Percentiles rank a stretch among this genome's conserved stretches.
phyloP scores from a whole-genome alignment of 225 moss, liverwort and hornwort species.

The Bryoerythrophyllum caledonicum region DNA sequence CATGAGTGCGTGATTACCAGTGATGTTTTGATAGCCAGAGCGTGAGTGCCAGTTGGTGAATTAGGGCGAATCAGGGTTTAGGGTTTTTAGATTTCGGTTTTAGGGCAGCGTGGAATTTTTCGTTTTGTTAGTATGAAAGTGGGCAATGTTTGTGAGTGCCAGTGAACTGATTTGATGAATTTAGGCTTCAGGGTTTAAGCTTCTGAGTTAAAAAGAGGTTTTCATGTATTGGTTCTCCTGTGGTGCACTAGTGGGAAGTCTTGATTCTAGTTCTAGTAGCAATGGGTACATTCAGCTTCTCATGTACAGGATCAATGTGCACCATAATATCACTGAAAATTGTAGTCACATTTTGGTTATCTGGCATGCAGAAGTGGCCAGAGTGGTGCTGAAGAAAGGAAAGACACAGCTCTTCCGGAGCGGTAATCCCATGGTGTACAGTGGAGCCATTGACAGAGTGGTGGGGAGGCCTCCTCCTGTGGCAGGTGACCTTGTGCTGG shows the following conservation, averaged over 20 bases:
- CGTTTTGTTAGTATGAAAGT: neutral
- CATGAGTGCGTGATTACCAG: neutral
- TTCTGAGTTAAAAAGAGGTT: neutral
- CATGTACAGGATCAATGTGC: neutral
- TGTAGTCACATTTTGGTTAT: neutral
- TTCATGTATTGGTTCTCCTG: neutral
- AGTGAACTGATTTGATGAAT: neutral
- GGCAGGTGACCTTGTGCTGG: constrained; percentile 71
- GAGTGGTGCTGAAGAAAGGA: constrained; percentile 94
- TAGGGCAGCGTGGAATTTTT: neutral
- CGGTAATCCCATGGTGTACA: constrained; percentile 96
- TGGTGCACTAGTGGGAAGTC: neutral
- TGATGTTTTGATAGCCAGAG: neutral
- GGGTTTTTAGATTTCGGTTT: neutral
- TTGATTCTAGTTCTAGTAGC: neutral
- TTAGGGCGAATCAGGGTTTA: constrained; percentile 6
- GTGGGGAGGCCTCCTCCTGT: constrained; percentile 81
- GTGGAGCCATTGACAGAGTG: constrained; percentile 86
- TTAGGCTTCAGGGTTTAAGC: neutral
- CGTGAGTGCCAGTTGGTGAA: neutral
- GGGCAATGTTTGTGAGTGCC: neutral
- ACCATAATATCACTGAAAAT: neutral
- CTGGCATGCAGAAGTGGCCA: constrained; percentile 52
- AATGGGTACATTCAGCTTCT: neutral
- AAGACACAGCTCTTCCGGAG: constrained; percentile 80